Percentiles rank a stretch among this genome's conserved stretches.
These are phyloP conservation scores for Mariannaea sp. DNA, from an alignment of 2,329 filamentous ascomycete genomes.

Conservation along the genomic window DNA sequence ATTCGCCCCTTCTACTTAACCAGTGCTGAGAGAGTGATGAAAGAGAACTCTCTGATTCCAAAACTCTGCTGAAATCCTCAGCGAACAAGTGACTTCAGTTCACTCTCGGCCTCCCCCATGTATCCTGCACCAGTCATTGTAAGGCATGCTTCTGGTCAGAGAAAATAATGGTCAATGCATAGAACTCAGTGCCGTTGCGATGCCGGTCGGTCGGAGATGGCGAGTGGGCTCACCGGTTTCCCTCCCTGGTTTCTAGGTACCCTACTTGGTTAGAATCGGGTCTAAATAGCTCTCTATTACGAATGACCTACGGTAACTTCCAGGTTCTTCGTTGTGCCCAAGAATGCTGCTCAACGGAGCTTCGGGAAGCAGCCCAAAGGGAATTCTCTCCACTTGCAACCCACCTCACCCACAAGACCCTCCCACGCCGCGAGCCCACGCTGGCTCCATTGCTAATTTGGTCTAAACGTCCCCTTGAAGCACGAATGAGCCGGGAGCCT, in stretches of 20 bases:
- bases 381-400: slow-evolving; percentile 7
- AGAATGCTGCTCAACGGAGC: not conserved
- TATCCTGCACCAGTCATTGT: too few species aligned
- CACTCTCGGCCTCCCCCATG: too few species aligned
- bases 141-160: too few species aligned
- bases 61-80: too few species aligned
- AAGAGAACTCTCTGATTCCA: too few species aligned
- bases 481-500: slow-evolving; percentile 2
- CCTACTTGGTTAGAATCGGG: not conserved
- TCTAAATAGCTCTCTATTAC: not conserved
- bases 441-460: slow-evolving; percentile 3
- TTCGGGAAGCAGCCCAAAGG: not conserved
- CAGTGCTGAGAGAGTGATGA: too few species aligned
- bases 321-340: slow-evolving; percentile 16
- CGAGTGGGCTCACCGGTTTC: slow-evolving; percentile 20
- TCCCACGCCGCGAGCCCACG: not conserved
- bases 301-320: slow-evolving; percentile 29
- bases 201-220: slow-evolving; percentile 36
- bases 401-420: not conserved
- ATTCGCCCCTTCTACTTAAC: too few species aligned
- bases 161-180: not conserved
- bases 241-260: too few species aligned
- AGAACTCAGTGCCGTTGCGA: slow-evolving; percentile 14
- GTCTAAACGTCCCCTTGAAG: not conserved
- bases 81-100: too few species aligned